Base-by-base conservation (phyloP, 306 rosid genomes). In the Malus asiatica region DNA sequence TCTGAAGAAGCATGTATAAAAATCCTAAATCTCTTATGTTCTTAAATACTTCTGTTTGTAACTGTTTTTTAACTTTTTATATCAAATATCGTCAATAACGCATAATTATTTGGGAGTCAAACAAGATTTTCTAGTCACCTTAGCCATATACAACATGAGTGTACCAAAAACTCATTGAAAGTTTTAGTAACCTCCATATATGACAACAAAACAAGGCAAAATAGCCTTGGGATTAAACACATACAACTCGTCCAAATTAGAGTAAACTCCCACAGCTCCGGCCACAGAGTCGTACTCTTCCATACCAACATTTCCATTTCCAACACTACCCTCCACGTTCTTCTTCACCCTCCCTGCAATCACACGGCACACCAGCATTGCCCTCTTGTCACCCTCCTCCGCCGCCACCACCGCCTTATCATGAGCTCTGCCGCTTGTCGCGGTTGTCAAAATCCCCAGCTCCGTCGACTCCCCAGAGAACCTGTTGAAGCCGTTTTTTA, bases 331-430 rank as follows among this genome's bases (percentile, higher is more conserved):
- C 61, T 89, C 96, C 78, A 75, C 29, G 45, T 86, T 87, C 90
- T 89, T 95, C 96, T 90, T 92, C 84, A 95, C 99, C 53, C 97
- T 90, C 61, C 99, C 99, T 4, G 99, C 97, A 73, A 95, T 92
- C 84, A 95, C 99, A 30, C 99, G 45, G 84, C 99, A 95, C 80
- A 95, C 99, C 87, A 95, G 83, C 99, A 95, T 95, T 25, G 98
- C 99, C 76, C 96, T 84, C 75, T 73, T 83, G 55, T 86, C 89
- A 6, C 71, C 52, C 2, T 78, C 81, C 5, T 82, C 88, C 2
- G 6, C 29, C 13, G 81, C 45, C 33, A 66, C 74, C 22, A 66
- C 79, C 0, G 91, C 96, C 32, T 80, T 84, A 74, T 95, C 98
- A 20, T 95, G 99, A 1, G 99, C 99, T 77, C 80, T 92, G 22